Evolutionary conservation across 2,329 filamentous ascomycete genomes (phyloP).

Genomic region (Clonostachys sp.): DNA sequence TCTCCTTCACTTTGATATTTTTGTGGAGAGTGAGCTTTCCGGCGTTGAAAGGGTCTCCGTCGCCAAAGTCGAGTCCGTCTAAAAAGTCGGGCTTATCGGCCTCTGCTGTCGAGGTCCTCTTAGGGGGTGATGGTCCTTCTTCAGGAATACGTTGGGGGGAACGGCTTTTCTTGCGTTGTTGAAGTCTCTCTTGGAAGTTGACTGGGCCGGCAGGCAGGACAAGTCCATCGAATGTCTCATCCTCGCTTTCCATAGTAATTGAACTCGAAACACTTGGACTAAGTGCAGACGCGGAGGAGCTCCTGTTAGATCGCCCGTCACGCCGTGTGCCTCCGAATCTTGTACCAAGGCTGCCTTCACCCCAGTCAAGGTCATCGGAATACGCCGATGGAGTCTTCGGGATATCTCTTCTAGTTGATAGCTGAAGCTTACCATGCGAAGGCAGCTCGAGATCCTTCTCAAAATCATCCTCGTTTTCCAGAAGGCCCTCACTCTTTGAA

Average conservation of each 20-base stretch:
- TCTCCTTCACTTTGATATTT: constrained; percentile 82
- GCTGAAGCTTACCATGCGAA: constrained; percentile 57
- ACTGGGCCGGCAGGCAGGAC: constrained; percentile 79
- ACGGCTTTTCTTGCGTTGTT: constrained; percentile 60
- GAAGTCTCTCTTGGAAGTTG: constrained; percentile 75
- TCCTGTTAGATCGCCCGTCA: constrained; percentile 74
- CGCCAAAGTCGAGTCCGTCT: constrained; percentile 79
- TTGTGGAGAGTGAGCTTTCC: constrained; percentile 82
- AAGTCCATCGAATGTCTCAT: constrained; percentile 87
- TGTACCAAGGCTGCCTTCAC: constrained; percentile 87
- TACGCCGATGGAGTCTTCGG: constrained; percentile 57
- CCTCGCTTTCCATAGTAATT: constrained; percentile 87
- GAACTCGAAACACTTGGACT: constrained; percentile 92
- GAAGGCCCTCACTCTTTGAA: constrained; percentile 25
- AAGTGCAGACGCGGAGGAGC: constrained; percentile 82
- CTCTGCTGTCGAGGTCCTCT: constrained; percentile 26
- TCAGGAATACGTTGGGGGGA: constrained; percentile 41
- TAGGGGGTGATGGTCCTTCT: constrained; percentile 9
- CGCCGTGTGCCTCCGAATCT: constrained; percentile 82
- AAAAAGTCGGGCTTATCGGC: constrained; percentile 73
- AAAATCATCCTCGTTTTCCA: constrained; percentile 57
- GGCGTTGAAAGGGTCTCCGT: constrained; percentile 75
- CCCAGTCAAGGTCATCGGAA: constrained; percentile 84
- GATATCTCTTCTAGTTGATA: constrained; percentile 57
- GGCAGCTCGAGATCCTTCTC: constrained; percentile 71